Evolutionary conservation across 2,329 filamentous ascomycete genomes (phyloP).

Genomic region (Trichoderma simmonsii): DNA sequence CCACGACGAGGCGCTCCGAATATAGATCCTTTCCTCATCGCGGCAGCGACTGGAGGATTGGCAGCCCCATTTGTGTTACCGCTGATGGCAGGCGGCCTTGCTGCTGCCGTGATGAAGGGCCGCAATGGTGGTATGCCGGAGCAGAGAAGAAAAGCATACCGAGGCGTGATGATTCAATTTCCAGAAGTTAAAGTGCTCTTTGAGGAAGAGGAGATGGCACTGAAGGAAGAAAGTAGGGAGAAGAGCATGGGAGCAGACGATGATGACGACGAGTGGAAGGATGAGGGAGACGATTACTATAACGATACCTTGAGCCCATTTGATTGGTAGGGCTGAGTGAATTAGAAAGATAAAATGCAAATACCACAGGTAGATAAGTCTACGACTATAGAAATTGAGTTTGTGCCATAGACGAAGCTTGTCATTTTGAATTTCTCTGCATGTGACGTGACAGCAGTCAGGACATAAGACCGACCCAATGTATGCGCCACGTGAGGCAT

Average conservation of each 20-base stretch:
- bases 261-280: not conserved
- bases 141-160: slow-evolving; percentile 3
- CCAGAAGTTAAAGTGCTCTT: not conserved
- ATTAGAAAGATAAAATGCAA: not conserved
- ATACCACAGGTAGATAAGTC: not conserved
- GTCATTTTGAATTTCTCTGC: not conserved
- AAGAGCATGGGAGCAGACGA: not conserved
- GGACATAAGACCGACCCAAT: not conserved
- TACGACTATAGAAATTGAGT: not conserved
- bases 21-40: not conserved
- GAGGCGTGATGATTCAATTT: not conserved
- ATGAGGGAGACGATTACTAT: not conserved
- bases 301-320: not conserved
- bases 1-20: not conserved
- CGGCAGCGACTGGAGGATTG: not conserved
- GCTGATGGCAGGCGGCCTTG: not conserved
- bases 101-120: not conserved
- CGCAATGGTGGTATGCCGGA: not conserved
- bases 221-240: not conserved
- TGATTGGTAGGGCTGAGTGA: not conserved
- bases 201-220: not conserved
- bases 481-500: not conserved
- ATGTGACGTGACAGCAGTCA: not conserved
- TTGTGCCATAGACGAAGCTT: not conserved
- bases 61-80: not conserved